These are phyloP conservation scores for Ceratorhiza oryzae-sativae DNA, from an alignment of 1,284 basidiomycete genomes.

Conservation along the genomic window DNA sequence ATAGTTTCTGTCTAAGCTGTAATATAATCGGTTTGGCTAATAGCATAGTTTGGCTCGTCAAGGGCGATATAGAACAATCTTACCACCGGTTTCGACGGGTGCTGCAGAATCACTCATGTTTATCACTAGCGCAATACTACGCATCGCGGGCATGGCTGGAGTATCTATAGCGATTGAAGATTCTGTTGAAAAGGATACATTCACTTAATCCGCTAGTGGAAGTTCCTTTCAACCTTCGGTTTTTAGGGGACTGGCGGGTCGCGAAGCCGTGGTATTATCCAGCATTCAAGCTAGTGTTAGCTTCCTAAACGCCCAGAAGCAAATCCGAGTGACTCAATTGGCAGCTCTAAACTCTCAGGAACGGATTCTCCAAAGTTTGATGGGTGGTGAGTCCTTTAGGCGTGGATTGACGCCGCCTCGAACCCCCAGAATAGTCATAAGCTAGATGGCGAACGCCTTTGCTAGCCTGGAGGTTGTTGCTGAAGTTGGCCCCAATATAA, in stretches of 20 bases:
- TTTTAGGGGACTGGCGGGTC: conserved; percentile 42
- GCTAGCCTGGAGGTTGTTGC: conserved; percentile 51
- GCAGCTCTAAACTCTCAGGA: conserved; percentile 73
- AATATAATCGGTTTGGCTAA: conserved; percentile 48
- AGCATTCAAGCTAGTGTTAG: no score
- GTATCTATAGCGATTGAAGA: not conserved
- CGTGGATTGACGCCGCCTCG: conserved; percentile 60
- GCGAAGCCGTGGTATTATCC: conserved; percentile 56
- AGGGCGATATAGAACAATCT: conserved; percentile 62
- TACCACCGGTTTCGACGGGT: conserved; percentile 60
- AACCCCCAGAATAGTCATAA: conserved; percentile 59
- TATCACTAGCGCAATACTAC: not conserved
- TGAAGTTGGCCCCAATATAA: conserved; percentile 41
- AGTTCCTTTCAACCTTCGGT: not conserved
- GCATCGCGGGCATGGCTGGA: not conserved
- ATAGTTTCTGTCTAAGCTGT: conserved; percentile 49
- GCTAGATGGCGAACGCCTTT: conserved; percentile 59
- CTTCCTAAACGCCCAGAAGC: no score
- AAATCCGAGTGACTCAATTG: conserved; percentile 42
- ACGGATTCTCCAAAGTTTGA: conserved; percentile 68
- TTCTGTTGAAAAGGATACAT: not conserved
- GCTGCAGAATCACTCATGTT: not conserved
- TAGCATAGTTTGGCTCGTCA: conserved; percentile 41
- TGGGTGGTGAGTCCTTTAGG: conserved; percentile 75
- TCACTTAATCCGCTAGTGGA: not conserved